phyloP scores from a whole-genome alignment of 164 flowering plant genomes.

The Pachysandra terminalis region DNA sequence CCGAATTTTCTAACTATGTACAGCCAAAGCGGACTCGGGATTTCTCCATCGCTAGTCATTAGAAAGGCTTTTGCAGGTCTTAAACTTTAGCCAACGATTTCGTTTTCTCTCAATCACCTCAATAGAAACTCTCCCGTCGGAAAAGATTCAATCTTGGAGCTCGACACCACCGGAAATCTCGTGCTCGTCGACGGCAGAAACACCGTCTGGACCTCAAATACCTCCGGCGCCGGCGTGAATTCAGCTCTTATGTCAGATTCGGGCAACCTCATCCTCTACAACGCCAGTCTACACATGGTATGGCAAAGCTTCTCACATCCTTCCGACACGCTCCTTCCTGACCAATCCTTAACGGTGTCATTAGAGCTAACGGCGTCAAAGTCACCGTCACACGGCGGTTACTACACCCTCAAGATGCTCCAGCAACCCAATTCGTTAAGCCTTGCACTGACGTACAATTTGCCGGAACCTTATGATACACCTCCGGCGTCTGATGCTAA shows the following conservation, averaged over 20 bases:
- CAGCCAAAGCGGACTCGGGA: too few relatives aligned
- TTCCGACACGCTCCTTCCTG: constrained; percentile 82
- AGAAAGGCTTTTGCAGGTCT: constrained; percentile 37
- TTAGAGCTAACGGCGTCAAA: constrained; percentile 50
- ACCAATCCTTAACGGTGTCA: constrained; percentile 60
- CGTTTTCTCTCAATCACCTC: constrained; percentile 46
- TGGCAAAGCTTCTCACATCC: constrained; percentile 90
- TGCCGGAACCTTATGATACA: constrained; percentile 32
- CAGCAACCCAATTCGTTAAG: constrained; percentile 77
- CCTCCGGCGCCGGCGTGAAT: constrained; percentile 45
- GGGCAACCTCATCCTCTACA: constrained; percentile 69
- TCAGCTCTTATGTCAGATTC: constrained; percentile 58
- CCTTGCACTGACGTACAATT: constrained; percentile 65
- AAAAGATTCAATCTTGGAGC: constrained; percentile 59
- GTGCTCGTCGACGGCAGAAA: constrained; percentile 40
- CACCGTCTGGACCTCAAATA: constrained; percentile 70
- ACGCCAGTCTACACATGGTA: constrained; percentile 12
- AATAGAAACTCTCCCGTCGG: constrained; percentile 76
- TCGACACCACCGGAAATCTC: constrained; percentile 72
- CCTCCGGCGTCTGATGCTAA: constrained; percentile 34
- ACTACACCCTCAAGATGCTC: constrained; percentile 78
- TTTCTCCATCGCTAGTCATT: too few relatives aligned
- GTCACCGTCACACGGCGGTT: constrained; percentile 44
- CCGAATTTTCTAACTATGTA: too few relatives aligned
- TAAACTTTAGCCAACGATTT: too few relatives aligned